A percentile compares a stretch with the other conserved stretches of the same genome.
phyloP scores from a whole-genome alignment of 2,329 filamentous ascomycete genomes.

The Phialophora expanda region DNA sequence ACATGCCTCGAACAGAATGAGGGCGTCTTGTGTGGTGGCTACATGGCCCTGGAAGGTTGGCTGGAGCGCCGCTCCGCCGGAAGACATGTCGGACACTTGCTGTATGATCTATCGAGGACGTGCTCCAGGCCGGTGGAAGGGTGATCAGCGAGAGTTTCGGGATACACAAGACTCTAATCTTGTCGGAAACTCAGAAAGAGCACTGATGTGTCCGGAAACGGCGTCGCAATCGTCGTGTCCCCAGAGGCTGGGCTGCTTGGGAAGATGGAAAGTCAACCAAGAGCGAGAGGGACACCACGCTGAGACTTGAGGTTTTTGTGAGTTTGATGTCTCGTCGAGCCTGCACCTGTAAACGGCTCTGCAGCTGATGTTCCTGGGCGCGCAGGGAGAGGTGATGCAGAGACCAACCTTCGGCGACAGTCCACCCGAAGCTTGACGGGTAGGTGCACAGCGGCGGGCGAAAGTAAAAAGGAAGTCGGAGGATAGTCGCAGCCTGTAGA shows the following conservation, averaged over 20 bases:
- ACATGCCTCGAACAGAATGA: slow-evolving; percentile 80
- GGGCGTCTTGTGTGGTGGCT: slow-evolving; percentile 72
- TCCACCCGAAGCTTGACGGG: background rate
- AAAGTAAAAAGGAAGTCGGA: background rate
- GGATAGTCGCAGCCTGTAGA: slow-evolving; percentile 10
- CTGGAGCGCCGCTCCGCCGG: slow-evolving; percentile 55
- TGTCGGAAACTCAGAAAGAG: slow-evolving; percentile 31
- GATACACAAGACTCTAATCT: slow-evolving; percentile 27
- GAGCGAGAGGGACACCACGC: background rate
- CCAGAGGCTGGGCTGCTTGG: slow-evolving; percentile 5
- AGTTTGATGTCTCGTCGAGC: background rate
- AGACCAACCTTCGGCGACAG: background rate
- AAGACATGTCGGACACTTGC: slow-evolving; percentile 35
- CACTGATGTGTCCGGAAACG: background rate
- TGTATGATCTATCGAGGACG: slow-evolving; percentile 6
- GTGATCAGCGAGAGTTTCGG: slow-evolving; percentile 22
- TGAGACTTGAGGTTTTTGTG: background rate
- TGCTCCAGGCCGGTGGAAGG: slow-evolving; percentile 12
- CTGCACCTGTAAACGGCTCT: background rate
- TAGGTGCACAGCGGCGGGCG: background rate
- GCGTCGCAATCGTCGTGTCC: background rate
- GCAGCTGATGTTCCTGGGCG: background rate
- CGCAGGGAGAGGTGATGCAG: background rate
- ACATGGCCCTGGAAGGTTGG: slow-evolving; percentile 73
- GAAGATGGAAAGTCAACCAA: background rate